These are phyloP conservation scores for Scytalidium lignicola DNA, from an alignment of 2,329 filamentous ascomycete genomes.

Conservation along the genomic window DNA sequence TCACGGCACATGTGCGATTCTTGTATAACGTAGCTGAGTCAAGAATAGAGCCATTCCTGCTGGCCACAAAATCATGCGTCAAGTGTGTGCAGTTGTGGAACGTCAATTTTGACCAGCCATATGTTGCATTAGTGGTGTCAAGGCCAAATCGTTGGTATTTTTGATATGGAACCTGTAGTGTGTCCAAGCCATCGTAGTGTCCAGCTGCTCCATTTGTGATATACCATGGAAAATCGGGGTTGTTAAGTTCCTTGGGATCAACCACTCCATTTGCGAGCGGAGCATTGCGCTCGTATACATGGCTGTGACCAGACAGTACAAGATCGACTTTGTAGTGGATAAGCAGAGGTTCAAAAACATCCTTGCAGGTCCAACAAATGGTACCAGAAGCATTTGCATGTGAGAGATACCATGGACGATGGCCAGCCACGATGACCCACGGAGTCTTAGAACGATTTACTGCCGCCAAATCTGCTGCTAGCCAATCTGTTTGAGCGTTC, in stretches of 20 bases:
- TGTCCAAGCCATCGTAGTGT: too few relatives aligned
- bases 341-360: slow-evolving; percentile 32
- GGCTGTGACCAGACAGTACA: slow-evolving; percentile 39
- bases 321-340: slow-evolving; percentile 39
- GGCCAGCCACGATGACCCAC: slow-evolving; percentile 14
- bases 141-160: slow-evolving; percentile 20
- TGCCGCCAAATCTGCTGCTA: slow-evolving; percentile 22
- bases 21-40: slow-evolving; percentile 27
- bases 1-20: too few relatives aligned
- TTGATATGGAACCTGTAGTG: neutral
- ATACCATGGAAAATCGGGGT: slow-evolving; percentile 24
- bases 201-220: slow-evolving; percentile 25
- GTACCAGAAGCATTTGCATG: slow-evolving; percentile 8
- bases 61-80: slow-evolving; percentile 32
- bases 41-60: slow-evolving; percentile 24
- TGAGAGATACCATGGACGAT: slow-evolving; percentile 12
- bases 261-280: slow-evolving; percentile 1
- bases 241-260: slow-evolving; percentile 13
- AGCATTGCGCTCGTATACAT: slow-evolving; percentile 35
- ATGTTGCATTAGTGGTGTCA: slow-evolving; percentile 27
- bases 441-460: slow-evolving; percentile 15
- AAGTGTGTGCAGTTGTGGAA: slow-evolving; percentile 37
- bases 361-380: slow-evolving; percentile 33
- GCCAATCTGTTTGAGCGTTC: slow-evolving; percentile 39
- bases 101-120: slow-evolving; percentile 30